phyloP scores from a whole-genome alignment of 345 rosid genomes.

The Triadica sebifera region DNA sequence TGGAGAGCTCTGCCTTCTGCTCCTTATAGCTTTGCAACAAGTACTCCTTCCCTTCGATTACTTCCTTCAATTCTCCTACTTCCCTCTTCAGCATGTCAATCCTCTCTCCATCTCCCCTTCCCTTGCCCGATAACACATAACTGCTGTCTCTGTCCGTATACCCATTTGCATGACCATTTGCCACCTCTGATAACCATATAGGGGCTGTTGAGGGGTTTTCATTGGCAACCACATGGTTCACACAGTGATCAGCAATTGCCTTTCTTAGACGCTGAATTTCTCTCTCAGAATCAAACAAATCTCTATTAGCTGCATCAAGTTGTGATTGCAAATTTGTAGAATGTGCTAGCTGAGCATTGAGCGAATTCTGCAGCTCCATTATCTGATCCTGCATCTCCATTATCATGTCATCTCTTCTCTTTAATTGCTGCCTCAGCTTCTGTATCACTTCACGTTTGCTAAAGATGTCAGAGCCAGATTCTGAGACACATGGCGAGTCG shows the following conservation, averaged over 20 bases:
- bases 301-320: conserved; percentile 67
- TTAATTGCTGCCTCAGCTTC: conserved; percentile 86
- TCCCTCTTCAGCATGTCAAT: conserved; percentile 77
- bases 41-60: conserved; percentile 86
- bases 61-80: conserved; percentile 80
- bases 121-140: conserved; percentile 44
- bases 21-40: conserved; percentile 77
- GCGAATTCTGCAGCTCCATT: conserved; percentile 62
- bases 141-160: conserved; percentile 43
- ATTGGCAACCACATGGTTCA: conserved; percentile 38
- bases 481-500: conserved; percentile 93
- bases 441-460: conserved; percentile 91
- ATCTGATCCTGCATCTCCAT: conserved; percentile 98
- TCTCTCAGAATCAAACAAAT: conserved; percentile 71
- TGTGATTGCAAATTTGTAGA: conserved; percentile 72
- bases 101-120: conserved; percentile 48
- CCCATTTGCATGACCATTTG: conserved; percentile 64
- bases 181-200: conserved; percentile 45
- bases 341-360: conserved; percentile 56
- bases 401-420: conserved; percentile 92
- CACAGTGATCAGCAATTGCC: conserved; percentile 82
- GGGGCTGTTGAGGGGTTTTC: conserved; percentile 38
- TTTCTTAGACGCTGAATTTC: conserved; percentile 86
- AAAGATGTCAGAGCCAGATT: conserved; percentile 93
- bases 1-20: conserved; percentile 75